Evolutionary conservation across 768 basidiomycete genomes (phyloP), one percentile per base, ranked within the genome.

Genomic region (Dentipellis fragilis): DNA sequence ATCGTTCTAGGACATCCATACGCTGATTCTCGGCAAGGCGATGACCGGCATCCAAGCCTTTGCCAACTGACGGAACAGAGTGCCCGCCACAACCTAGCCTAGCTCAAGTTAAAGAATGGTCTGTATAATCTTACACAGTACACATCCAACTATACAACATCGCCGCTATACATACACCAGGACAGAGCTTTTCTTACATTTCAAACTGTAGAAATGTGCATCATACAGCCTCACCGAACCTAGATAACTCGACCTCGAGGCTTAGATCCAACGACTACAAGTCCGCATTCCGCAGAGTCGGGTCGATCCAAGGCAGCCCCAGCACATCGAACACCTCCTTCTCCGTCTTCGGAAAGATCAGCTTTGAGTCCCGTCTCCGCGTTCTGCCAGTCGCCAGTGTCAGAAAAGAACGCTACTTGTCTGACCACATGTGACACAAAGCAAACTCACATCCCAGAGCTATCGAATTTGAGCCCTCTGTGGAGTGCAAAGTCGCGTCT

Each of bases 1-100:
- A 56, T 52, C 57, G 19, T 57, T 58, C 4, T 60, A 92, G 85
- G 89, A 93, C 61, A 89, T 93, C 46, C 89, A 91, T 63, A 76
- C 89, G n/a, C 85, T 95, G 57, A 91, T 97, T 52, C 74, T 99
- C 39, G 95, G 95, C 52, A 94, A 89, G 65, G 89, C 93, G 1
- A 84, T 97, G 65, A 97, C 95, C 1, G 92, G 83, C 12, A 80
- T 93, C 45, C 81, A 82, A 42, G 95, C 95, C 1, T 98, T 97
- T 66, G 78, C 80, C n/a, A 45, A 45, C 42, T 45, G 16, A 42
- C 19, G 16, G 19, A 45, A 1, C 17, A 45, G 5, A 9, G 42
- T 1, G n/a, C n/a, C 14, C 2, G 14, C 42, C 29, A 29, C 29
- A 29, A 3, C 29, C 29, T 29, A 29, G 29, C 29, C 29, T 29